These are phyloP conservation scores for Pichia sp. DNA, from an alignment of 1,139 yeast genomes.

Conservation along the genomic window DNA sequence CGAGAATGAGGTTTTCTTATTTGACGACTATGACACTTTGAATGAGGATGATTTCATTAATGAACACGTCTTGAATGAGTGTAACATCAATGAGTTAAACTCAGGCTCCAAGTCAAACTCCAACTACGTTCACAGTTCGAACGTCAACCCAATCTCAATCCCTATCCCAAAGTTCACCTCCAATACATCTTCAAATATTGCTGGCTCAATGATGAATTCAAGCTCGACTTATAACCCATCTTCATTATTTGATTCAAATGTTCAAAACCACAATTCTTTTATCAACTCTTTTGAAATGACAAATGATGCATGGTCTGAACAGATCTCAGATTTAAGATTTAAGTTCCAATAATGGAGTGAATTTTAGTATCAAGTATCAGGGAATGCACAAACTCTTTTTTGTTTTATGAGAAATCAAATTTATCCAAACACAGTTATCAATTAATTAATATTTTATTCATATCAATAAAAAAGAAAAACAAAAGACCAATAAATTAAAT, in stretches of 20 bases:
- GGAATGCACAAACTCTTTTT: neutral
- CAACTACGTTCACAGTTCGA: conserved; percentile 8
- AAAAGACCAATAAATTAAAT: neutral
- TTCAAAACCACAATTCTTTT: conserved; percentile 12
- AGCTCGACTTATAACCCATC: conserved; percentile 12
- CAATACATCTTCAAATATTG: conserved; percentile 6
- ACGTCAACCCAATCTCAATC: conserved; percentile 19
- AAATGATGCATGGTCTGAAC: conserved; percentile 10
- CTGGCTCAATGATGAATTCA: conserved; percentile 7
- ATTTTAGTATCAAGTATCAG: neutral
- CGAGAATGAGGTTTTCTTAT: conserved; percentile 29
- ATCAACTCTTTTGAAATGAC: conserved; percentile 15
- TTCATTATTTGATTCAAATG: conserved; percentile 16
- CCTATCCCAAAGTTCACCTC: conserved; percentile 8
- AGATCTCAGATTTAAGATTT: conserved; percentile 12
- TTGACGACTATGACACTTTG: conserved; percentile 24
- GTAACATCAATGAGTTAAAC: neutral
- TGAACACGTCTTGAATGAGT: conserved; percentile 6
- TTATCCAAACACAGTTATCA: neutral
- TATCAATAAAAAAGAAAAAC: neutral
- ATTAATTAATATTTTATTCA: neutral
- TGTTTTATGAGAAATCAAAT: neutral
- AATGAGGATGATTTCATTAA: conserved; percentile 9
- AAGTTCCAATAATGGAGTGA: conserved; percentile 5
- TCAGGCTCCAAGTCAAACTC: neutral